Base-by-base conservation (phyloP, 768 basidiomycete genomes). In the Lentinus tigrinus region DNA sequence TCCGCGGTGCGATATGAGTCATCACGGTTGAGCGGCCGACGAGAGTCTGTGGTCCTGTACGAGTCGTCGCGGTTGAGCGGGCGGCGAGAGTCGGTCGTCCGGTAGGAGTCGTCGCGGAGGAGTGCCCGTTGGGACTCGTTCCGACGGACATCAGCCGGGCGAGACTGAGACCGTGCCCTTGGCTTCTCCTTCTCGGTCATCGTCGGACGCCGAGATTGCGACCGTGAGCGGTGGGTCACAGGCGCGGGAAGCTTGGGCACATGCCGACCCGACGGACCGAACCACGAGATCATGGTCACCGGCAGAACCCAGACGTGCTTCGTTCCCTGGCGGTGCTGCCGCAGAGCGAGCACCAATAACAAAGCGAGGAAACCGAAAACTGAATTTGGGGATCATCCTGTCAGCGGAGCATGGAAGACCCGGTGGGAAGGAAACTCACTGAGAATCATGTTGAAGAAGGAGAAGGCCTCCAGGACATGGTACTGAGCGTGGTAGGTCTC, bases 401-500 rank as follows among this genome's bases (percentile, higher is more conserved):
- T 65, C 56, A 58, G 47, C 55, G n/a, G 46, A 21, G 47, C 31
- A 47, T 5, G 10, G 44, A 50, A 58, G 31, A 37, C 53, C 26
- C 28, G 43, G 55, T 46, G 47, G 51, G 46, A 27, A 31, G 21
- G 23, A 6, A 21, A 76, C 87, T 57, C 71, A 87, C 91, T 74
- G 4, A 93, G 78, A 42, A 80, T 77, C 49, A 87, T 84, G 65
- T 92, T 93, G 71, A 93, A 84, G 54, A 93, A 73, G 6, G 91
- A 84, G 72, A 93, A 93, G 17, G 87, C 83, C 71, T 85, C 89
- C 58, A 93, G 77, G 19, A 92, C 91, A 27, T 86, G 84, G 70
- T 92, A 93, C 77, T 92, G 91, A n/a, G 91, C 90, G 63, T 91
- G 91, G 70, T 88, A 93, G 59, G 89, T 89, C 65, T 91, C 88